Conservation (phyloP, 2,329 filamentous ascomycete genomes). For the Thielaviopsis ethacetica region DNA sequence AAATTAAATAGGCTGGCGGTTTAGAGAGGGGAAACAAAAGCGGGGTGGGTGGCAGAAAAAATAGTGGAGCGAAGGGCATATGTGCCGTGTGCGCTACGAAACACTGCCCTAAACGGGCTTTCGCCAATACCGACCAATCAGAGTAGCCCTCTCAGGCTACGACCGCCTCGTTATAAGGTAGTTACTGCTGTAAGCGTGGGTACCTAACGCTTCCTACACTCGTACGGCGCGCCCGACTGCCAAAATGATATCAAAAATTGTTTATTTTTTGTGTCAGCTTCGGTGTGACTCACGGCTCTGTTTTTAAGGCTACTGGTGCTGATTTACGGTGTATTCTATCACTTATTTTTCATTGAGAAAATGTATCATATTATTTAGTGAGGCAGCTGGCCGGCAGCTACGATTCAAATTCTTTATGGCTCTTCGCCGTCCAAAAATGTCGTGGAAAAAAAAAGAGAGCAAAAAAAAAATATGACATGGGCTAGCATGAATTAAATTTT, state of each 20-base stretch:
- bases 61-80: constrained; percentile 10
- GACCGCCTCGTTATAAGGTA: not conserved
- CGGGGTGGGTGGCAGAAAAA: constrained; percentile 12
- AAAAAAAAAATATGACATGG: not conserved
- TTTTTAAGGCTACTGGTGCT: not conserved
- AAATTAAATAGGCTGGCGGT: constrained; percentile 10
- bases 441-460: not conserved
- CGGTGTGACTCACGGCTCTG: not conserved
- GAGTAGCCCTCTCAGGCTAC: not conserved
- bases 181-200: not conserved
- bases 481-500: not conserved
- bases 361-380: not conserved
- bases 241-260: not conserved
- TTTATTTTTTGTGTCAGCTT: not conserved
- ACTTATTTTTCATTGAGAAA: not conserved
- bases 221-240: not conserved
- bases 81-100: constrained; percentile 10
- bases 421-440: not conserved
- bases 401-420: not conserved
- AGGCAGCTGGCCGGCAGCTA: not conserved
- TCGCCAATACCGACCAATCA: constrained; percentile 1
- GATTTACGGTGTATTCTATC: not conserved
- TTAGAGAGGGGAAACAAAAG: constrained; percentile 9
- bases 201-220: not conserved
- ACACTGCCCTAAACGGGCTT: constrained; percentile 11